Conservation (phyloP, 202 grass and related monocot species). For the Miscanthus sacchariflorus region DNA sequence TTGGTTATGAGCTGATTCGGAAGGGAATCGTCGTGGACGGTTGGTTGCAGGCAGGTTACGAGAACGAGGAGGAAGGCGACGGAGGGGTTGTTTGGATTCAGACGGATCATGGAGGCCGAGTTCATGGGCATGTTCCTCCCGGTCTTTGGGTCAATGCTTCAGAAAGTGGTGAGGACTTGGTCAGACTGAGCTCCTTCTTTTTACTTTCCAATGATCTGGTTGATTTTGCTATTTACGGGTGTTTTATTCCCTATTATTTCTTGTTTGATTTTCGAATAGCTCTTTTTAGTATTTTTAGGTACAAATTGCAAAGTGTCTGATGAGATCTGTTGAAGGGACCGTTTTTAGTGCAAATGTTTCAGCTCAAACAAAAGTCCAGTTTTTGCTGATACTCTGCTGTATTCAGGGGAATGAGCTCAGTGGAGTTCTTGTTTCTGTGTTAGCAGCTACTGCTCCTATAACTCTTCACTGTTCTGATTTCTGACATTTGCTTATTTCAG, state of each 20-base stretch:
- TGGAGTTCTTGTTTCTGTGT: neutral
- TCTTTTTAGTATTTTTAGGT: neutral
- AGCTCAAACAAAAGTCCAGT: neutral
- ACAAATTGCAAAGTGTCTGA: neutral
- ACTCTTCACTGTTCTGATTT: slow-evolving; percentile 18
- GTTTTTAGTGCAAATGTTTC: neutral
- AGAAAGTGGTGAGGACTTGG: slow-evolving; percentile 50
- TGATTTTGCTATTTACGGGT: neutral
- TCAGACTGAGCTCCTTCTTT: neutral
- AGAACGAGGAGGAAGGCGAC: slow-evolving; percentile 21
- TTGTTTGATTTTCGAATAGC: neutral
- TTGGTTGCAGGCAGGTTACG: slow-evolving; percentile 43
- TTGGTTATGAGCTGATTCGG: slow-evolving; percentile 22
- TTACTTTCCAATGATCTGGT: neutral
- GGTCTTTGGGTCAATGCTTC: slow-evolving; percentile 42
- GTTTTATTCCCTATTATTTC: neutral
- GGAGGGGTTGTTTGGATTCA: slow-evolving; percentile 50
- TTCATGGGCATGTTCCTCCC: slow-evolving; percentile 49
- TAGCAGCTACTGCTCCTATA: neutral
- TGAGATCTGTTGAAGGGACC: neutral
- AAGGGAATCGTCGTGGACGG: neutral
- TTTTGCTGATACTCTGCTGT: neutral
- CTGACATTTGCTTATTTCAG: slow-evolving; percentile 27
- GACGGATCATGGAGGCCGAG: slow-evolving; percentile 26
- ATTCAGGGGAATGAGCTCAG: neutral